These are phyloP conservation scores for Trametes punicea DNA, from an alignment of 768 basidiomycete genomes.

Conservation along the genomic window DNA sequence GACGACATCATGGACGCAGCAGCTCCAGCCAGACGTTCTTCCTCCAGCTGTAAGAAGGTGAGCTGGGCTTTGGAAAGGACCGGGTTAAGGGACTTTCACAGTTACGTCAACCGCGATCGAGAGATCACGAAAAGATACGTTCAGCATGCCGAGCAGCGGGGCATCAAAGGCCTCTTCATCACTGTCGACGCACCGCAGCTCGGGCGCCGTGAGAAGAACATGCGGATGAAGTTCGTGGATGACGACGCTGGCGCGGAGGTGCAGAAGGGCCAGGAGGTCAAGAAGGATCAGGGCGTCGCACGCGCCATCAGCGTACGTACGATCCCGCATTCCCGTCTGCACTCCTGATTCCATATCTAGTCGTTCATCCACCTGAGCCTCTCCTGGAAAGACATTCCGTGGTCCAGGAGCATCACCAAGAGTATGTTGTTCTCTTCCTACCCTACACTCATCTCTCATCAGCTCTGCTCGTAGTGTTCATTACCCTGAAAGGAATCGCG, in stretches of 20 bases:
- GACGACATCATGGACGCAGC: slow-evolving; percentile 91
- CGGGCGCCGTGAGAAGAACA: slow-evolving; percentile 86
- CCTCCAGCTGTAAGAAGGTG: slow-evolving; percentile 64
- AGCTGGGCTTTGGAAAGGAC: not conserved
- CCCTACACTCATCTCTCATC: not conserved
- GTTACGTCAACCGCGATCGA: slow-evolving; percentile 91
- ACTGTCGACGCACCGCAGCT: slow-evolving; percentile 98
- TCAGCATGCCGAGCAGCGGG: slow-evolving; percentile 84
- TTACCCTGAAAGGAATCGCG: slow-evolving; percentile 84
- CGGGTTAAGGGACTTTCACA: slow-evolving; percentile 23
- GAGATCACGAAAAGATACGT: slow-evolving; percentile 82
- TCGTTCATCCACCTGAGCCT: slow-evolving; percentile 94
- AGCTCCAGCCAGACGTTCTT: slow-evolving; percentile 75
- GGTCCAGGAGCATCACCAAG: slow-evolving; percentile 56
- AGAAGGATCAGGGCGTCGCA: slow-evolving; percentile 64
- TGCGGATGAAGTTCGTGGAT: slow-evolving; percentile 34
- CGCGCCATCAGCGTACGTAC: slow-evolving; percentile 80
- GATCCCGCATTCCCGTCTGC: not conserved
- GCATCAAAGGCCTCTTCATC: slow-evolving; percentile 92
- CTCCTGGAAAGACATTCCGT: slow-evolving; percentile 81
- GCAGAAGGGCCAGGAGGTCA: slow-evolving; percentile 42
- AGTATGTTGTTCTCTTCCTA: slow-evolving; percentile 28
- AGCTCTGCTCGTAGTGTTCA: slow-evolving; percentile 57
- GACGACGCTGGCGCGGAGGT: slow-evolving; percentile 57
- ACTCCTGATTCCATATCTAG: slow-evolving; percentile 43